A percentile compares a stretch with the other conserved stretches of the same genome.
Evolutionary conservation across 345 rosid species (phyloP).

Genomic region (Camelina sativa): DNA sequence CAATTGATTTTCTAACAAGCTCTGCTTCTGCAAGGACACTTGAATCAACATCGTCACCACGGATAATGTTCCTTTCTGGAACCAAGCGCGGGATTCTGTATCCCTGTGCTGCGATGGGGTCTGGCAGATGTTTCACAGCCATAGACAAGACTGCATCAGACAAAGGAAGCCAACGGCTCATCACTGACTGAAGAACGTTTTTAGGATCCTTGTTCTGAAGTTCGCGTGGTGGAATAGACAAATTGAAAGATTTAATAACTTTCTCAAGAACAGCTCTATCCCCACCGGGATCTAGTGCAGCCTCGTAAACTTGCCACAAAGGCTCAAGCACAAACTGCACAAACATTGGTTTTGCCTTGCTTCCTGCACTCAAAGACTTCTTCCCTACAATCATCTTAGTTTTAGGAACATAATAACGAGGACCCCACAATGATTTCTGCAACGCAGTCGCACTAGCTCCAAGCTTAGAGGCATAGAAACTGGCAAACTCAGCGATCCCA

Average conservation of each 20-base stretch:
- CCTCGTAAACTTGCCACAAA: conserved; percentile 85
- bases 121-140: conserved; percentile 84
- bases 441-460: conserved; percentile 67
- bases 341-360: conserved; percentile 87
- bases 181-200: conserved; percentile 73
- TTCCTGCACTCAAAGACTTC: conserved; percentile 60
- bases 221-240: conserved; percentile 78
- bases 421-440: conserved; percentile 92
- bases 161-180: conserved; percentile 96
- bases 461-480: conserved; percentile 78
- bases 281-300: conserved; percentile 73
- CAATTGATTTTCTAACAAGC: conserved; percentile 73
- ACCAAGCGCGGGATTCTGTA: conserved; percentile 70
- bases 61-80: conserved; percentile 66
- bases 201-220: conserved; percentile 89
- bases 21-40: conserved; percentile 66
- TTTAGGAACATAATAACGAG: conserved; percentile 69
- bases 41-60: conserved; percentile 50
- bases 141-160: conserved; percentile 85
- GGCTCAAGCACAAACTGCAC: conserved; percentile 97
- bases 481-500: conserved; percentile 70
- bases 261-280: conserved; percentile 63
- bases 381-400: conserved; percentile 89
- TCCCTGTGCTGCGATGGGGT: conserved; percentile 80
- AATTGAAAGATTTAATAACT: conserved; percentile 72